Conservation (phyloP, 257 asterid species). For the Petunia secreta region DNA sequence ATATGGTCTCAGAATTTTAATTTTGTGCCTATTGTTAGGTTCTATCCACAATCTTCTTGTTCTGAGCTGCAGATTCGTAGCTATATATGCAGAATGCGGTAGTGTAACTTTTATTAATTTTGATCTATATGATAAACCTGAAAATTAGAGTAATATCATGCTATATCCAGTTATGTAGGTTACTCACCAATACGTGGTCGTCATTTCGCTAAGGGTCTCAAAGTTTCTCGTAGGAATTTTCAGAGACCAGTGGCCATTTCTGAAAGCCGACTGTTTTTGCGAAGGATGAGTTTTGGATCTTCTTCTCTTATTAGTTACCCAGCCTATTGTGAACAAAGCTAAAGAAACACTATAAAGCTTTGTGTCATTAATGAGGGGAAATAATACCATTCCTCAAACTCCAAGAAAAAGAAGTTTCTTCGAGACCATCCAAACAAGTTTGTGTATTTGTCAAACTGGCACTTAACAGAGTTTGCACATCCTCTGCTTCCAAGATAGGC, state of each 20-base stretch:
- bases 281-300: background rate
- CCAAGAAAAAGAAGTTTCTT: constrained; percentile 19
- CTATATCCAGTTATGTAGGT: background rate
- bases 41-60: background rate
- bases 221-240: background rate
- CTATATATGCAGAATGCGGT: background rate
- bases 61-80: background rate
- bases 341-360: constrained; percentile 37
- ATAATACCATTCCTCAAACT: constrained; percentile 21
- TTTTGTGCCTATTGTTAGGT: background rate
- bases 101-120: background rate
- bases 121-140: background rate
- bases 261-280: background rate
- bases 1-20: too few species aligned
- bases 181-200: background rate
- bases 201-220: background rate
- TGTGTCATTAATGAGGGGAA: constrained; percentile 18
- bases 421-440: constrained; percentile 40
- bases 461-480: constrained; percentile 32
- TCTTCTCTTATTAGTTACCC: constrained; percentile 23
- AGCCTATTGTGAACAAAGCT: constrained; percentile 34
- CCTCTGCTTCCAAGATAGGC: constrained; percentile 16
- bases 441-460: constrained; percentile 38
- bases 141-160: too few species aligned
- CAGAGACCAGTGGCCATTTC: background rate